Evolutionary conservation across 106 monocot genomes (phyloP).

Genomic region (Hemerocallis citrina): DNA sequence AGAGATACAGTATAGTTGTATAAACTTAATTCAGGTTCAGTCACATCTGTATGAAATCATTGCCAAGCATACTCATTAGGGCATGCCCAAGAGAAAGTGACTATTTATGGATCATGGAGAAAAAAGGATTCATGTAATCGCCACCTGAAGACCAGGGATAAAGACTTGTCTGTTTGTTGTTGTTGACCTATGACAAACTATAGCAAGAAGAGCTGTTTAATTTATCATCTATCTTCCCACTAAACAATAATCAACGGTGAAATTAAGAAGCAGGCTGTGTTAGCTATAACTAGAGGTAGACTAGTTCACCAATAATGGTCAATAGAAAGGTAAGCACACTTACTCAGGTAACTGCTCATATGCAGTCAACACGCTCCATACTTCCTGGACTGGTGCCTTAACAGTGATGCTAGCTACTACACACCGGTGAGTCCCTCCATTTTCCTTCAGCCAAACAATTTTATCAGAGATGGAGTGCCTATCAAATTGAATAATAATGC

Average conservation of each 20-base stretch:
- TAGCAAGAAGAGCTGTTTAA: no score
- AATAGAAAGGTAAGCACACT: constrained; percentile 12
- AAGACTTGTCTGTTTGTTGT: no score
- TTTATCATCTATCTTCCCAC: not conserved
- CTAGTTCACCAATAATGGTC: not conserved
- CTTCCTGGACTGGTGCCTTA: constrained; percentile 76
- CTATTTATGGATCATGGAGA: no score
- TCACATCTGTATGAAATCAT: no score
- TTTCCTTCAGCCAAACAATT: constrained; percentile 59
- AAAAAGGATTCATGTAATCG: no score
- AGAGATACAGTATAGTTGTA: no score
- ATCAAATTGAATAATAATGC: not conserved
- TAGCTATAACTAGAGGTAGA: not conserved
- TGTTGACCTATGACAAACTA: no score
- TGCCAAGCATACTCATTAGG: no score
- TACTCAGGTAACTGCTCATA: constrained; percentile 92
- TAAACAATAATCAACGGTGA: not conserved
- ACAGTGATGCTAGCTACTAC: constrained; percentile 93
- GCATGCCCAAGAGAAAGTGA: no score
- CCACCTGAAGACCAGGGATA: no score
- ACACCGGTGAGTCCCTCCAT: constrained; percentile 82
- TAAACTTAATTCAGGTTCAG: no score
- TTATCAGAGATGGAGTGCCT: constrained; percentile 12
- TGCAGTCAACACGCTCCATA: constrained; percentile 82
- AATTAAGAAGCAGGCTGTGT: not conserved